Evolutionary conservation across 495 filamentous ascomycete genomes (phyloP).

Genomic region (Beverwykella pulmonaria): DNA sequence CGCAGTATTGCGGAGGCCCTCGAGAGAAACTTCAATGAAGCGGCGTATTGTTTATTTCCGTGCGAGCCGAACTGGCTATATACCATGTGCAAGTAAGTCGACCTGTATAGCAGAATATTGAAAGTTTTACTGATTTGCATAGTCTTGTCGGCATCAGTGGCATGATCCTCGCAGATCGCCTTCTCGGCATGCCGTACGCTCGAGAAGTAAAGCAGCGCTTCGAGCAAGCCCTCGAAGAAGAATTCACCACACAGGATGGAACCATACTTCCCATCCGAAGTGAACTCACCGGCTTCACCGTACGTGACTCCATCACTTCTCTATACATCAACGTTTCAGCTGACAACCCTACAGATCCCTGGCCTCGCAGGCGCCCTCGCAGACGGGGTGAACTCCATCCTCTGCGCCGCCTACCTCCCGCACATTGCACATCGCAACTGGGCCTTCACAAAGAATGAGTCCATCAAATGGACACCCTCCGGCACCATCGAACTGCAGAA

Average conservation of each 20-base stretch:
- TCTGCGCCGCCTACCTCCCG: slow-evolving; percentile 22
- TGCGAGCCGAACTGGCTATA: slow-evolving; percentile 34
- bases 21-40: slow-evolving; percentile 12
- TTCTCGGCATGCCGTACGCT: slow-evolving; percentile 13
- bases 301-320: background rate
- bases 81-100: slow-evolving; percentile 24
- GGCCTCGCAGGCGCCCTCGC: slow-evolving; percentile 22
- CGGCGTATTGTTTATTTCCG: slow-evolving; percentile 26
- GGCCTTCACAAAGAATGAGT: slow-evolving; percentile 20
- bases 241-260: slow-evolving; percentile 31
- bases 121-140: background rate
- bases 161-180: slow-evolving; percentile 17
- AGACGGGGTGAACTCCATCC: slow-evolving; percentile 25
- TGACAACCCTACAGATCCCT: slow-evolving; percentile 5
- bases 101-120: background rate
- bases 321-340: too few species aligned
- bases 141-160: slow-evolving; percentile 20
- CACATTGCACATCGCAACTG: slow-evolving; percentile 25
- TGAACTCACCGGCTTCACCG: slow-evolving; percentile 29
- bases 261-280: slow-evolving; percentile 29
- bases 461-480: background rate
- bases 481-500: slow-evolving; percentile 9
- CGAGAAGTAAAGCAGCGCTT: slow-evolving; percentile 12
- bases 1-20: slow-evolving; percentile 16
- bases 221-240: slow-evolving; percentile 18